Base-by-base conservation (phyloP, 1,284 basidiomycete genomes). In the Microbotryum intermedium region DNA sequence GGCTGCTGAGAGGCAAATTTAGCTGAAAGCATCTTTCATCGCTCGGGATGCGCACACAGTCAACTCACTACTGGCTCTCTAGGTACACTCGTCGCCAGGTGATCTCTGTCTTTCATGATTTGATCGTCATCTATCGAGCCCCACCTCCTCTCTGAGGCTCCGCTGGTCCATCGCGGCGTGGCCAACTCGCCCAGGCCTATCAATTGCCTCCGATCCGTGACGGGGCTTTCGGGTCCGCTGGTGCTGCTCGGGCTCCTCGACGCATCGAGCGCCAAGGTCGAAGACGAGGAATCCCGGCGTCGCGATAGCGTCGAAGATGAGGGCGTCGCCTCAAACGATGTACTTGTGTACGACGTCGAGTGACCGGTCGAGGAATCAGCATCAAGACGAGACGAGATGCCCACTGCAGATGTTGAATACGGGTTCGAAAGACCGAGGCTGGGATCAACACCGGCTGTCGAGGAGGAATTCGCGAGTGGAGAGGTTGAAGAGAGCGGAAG, bases 131-230 rank as follows among this genome's bases (percentile, higher is more conserved):
- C 47, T 20, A 54, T 45, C 28, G 50, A 48, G 1, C 62, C 66
- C 68, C 69, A 69, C 49, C 61, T 58, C 45, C 55, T 54, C 50
- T 62, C 67, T 39, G 62, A 54, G 20, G 56, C 66, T 11, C 30
- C 65, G 46, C 59, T 69, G 58, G 82, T 81, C 93, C 92, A 98
- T 65, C 92, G 83, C 44, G 94, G 94, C n/a, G 94, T 97, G 8
- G 91, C 80, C n/a, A 97, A 82, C 76, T 97, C 94, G 44, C 94
- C 94, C 11, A 97, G 88, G 23, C 94, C 94, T 57, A 97, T 84
- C 46, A 97, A 82, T 26, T 84, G 88, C 20, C 85, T 82, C 58
- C 94, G 81, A 77, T 98, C 93, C 66, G 93, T 90, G 64, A 79
- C 76, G 11, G 87, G 83, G 13, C 88, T 88, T 76, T 91, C 87